Conservation (phyloP, 495 filamentous ascomycete genomes). For the Glonium stellatum region DNA sequence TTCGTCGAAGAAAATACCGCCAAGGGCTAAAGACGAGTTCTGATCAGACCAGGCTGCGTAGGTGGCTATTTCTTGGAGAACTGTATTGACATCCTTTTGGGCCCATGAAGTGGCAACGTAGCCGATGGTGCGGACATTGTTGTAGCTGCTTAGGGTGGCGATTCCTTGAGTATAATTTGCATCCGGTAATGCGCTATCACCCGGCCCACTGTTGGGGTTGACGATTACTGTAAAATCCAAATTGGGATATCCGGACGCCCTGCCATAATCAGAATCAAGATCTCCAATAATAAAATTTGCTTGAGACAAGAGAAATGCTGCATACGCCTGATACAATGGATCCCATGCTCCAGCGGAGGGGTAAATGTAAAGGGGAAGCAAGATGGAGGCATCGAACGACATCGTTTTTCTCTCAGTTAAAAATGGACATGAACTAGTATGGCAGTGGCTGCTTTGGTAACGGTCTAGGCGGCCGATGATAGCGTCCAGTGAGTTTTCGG, state of each 20-base stretch:
- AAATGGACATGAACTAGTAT: neutral
- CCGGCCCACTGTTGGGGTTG: slow-evolving; percentile 28
- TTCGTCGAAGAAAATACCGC: slow-evolving; percentile 28
- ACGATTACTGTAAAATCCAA: slow-evolving; percentile 30
- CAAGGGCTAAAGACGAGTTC: slow-evolving; percentile 18
- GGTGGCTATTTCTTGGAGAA: slow-evolving; percentile 18
- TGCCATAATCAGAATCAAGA: slow-evolving; percentile 13
- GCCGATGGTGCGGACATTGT: slow-evolving; percentile 28
- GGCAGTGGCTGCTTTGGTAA: neutral
- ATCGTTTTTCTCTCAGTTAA: slow-evolving; percentile 3
- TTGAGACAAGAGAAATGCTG: neutral
- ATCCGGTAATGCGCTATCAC: slow-evolving; percentile 23
- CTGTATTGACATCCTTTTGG: slow-evolving; percentile 17
- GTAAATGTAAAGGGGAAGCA: slow-evolving; percentile 29
- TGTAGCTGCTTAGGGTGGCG: slow-evolving; percentile 18
- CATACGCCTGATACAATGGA: slow-evolving; percentile 24
- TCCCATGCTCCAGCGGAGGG: slow-evolving; percentile 27
- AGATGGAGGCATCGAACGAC: slow-evolving; percentile 4
- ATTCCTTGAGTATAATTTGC: slow-evolving; percentile 24
- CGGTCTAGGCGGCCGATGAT: neutral
- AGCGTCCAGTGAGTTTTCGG: neutral
- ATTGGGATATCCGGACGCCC: slow-evolving; percentile 18
- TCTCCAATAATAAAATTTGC: neutral
- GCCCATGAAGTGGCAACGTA: slow-evolving; percentile 30
- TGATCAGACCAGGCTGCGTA: slow-evolving; percentile 18